Evolutionary conservation across 257 asterid species (phyloP).

Genomic region (Fraxinus pennsylvanica): DNA sequence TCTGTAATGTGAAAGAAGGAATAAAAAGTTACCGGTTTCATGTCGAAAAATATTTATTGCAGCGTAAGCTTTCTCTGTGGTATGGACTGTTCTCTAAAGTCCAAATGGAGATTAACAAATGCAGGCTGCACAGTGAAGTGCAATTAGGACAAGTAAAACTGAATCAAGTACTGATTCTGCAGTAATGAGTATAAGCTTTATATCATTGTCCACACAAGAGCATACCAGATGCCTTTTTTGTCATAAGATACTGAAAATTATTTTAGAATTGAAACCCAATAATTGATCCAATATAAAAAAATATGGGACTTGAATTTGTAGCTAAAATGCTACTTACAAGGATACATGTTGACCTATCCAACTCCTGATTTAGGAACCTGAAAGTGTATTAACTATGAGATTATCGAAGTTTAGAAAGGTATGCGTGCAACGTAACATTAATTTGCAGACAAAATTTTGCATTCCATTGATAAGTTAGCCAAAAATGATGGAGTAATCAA

Average conservation of each 20-base stretch:
- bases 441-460: constrained; percentile 38
- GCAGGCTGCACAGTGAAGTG: constrained; percentile 50
- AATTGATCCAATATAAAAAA: background rate
- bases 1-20: background rate
- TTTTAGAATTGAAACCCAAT: background rate
- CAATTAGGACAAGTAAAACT: background rate
- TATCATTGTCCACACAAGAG: background rate
- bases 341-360: constrained; percentile 18
- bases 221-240: background rate
- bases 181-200: background rate
- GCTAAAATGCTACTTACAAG: constrained; percentile 17
- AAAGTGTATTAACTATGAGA: constrained; percentile 35
- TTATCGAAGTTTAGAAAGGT: constrained; percentile 39
- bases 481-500: constrained; percentile 25
- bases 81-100: constrained; percentile 4
- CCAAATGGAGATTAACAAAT: constrained; percentile 41
- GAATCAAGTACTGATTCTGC: background rate
- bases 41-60: background rate
- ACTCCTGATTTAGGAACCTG: constrained; percentile 7
- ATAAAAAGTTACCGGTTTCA: background rate
- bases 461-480: constrained; percentile 24
- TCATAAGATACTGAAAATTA: background rate
- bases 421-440: constrained; percentile 37
- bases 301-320: background rate
- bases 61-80: background rate